Evolutionary conservation across 805 yeast species (phyloP), one percentile per base, ranked within the genome.

Genomic region (Yarrowia sp.): DNA sequence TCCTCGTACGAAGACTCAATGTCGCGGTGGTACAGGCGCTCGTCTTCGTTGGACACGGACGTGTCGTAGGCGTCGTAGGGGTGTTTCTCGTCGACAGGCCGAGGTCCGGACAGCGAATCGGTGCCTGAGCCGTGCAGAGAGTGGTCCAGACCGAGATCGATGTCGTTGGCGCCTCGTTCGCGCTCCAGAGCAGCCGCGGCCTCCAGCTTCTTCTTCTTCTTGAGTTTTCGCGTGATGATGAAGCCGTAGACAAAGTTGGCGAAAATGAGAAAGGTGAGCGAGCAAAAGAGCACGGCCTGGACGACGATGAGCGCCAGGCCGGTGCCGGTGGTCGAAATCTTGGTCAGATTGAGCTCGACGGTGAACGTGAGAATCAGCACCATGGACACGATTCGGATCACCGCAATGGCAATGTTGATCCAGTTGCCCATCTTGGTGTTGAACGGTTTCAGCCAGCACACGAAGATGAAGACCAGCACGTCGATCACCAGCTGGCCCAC

Each of bases 401-500:
- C 66, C 14, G 73, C 74, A 49, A 77, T 74, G 46, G 76, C 67
- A 39, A 69, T 63, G 46, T 76, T 76, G 65, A 77, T 72, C 24
- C 72, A 69, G 56, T 75, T 77, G 20, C 76, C 78, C 71, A 72
- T 70, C 30, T 71, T 72, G 13, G 75, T 70, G 56, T 73, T 75
- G 70, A 75, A 77, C 17, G 79, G 79, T 43, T 71, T 68, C 13
- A 68, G 63, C 39, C 70, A 38, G 46, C 73, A 66, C 33, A 74
- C 56, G 17, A 71, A 69, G 9, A 72, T 43, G 38, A 70, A 64
- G 39, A 76, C 68, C 2, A 72, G 12, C 9, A 69, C 70, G 47
- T 77, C 79, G 43, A 76, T 63, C 5, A 69, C 78, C 24, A 77
- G 69, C 69, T 76, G 77, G 10, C 79, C 78, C 17, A 74, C 69